Percentiles rank a stretch among this genome's conserved stretches.
phyloP scores from a whole-genome alignment of 257 asterid species.

The Nicotiana knightiana region DNA sequence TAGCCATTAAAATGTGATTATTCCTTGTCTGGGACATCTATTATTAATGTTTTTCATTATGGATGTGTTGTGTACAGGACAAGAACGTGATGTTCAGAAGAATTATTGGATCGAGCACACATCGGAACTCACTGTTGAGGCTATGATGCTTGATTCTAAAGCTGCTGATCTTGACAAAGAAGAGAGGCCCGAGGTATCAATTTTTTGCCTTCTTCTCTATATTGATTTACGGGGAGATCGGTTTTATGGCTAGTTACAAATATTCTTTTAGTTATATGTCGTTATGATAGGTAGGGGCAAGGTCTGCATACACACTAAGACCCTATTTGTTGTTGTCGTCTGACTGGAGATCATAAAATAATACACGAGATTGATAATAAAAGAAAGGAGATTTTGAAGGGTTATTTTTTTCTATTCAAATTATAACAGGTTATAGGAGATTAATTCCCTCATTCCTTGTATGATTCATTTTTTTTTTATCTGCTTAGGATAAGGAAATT shows the following conservation, averaged over 20 bases:
- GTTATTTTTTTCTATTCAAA: background rate
- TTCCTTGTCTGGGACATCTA: background rate
- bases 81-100: conserved; percentile 89
- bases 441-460: background rate
- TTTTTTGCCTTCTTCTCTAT: background rate
- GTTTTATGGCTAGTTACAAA: background rate
- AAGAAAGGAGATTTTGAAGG: background rate
- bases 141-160: conserved; percentile 97
- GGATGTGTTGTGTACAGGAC: conserved; percentile 24
- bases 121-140: conserved; percentile 64
- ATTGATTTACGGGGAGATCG: background rate
- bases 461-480: background rate
- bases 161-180: conserved; percentile 96
- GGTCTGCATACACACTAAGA: too few relatives aligned
- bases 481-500: background rate
- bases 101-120: conserved; percentile 91
- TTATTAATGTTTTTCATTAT: background rate
- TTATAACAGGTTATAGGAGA: background rate
- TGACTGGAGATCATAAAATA: too few relatives aligned
- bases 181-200: conserved; percentile 84
- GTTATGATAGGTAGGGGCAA: too few relatives aligned
- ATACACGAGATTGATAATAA: background rate
- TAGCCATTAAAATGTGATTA: too few relatives aligned
- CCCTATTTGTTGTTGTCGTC: too few relatives aligned
- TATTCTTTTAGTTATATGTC: too few relatives aligned